Conservation (phyloP, 1,284 basidiomycete species). For the Naganishia sp. region DNA sequence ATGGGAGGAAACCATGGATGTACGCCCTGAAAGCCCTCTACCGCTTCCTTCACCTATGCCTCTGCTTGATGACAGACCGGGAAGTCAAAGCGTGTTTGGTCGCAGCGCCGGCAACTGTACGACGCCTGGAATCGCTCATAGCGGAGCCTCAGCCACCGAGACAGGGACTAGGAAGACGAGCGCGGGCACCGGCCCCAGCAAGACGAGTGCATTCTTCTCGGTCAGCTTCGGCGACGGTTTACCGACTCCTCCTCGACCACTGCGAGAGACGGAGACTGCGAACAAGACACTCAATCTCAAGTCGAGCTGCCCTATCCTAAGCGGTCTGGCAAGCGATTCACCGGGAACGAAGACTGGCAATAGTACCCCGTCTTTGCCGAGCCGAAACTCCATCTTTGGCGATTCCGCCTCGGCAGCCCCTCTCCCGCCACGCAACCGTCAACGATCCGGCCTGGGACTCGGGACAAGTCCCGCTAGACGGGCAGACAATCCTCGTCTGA, state of each 20-base stretch:
- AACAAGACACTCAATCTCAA: slow-evolving; percentile 12
- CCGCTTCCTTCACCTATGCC: slow-evolving; percentile 25
- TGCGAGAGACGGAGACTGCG: slow-evolving; percentile 2
- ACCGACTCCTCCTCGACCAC: slow-evolving; percentile 33
- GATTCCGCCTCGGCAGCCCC: background rate
- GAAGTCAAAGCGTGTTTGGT: slow-evolving; percentile 13
- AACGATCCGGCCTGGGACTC: slow-evolving; percentile 18
- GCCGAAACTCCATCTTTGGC: slow-evolving; percentile 12
- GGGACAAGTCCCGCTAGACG: slow-evolving; percentile 21
- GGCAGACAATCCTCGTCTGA: slow-evolving; percentile 6
- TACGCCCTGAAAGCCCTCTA: slow-evolving; percentile 12
- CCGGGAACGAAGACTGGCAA: slow-evolving; percentile 16
- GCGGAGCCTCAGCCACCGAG: background rate
- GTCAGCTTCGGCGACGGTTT: slow-evolving; percentile 29
- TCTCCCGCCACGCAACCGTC: slow-evolving; percentile 21
- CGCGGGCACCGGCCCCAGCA: background rate
- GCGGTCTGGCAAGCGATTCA: slow-evolving; percentile 23
- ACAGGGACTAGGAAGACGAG: background rate
- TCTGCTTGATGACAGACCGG: slow-evolving; percentile 1
- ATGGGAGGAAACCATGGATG: slow-evolving; percentile 5
- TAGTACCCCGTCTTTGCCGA: slow-evolving; percentile 22
- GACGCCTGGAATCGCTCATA: background rate
- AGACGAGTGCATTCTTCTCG: slow-evolving; percentile 33
- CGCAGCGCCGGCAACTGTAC: too few species aligned
- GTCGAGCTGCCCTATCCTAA: slow-evolving; percentile 31